A percentile compares a stretch with the other conserved stretches of the same genome.
phyloP scores from a whole-genome alignment of 192 early-diverging fungal species.

The Geranomyces michiganensis region DNA sequence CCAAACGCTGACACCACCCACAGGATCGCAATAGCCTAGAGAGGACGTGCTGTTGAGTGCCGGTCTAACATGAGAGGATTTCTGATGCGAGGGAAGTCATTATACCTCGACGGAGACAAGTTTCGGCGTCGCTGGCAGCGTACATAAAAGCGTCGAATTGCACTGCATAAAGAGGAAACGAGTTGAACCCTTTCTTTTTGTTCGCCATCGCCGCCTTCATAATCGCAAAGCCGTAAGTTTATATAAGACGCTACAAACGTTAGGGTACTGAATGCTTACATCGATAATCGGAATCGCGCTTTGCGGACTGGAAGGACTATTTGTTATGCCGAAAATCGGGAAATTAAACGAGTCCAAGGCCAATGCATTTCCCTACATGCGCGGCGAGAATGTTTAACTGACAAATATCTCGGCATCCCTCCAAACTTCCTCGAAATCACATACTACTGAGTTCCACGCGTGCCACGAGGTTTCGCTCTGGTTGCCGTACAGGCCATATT shows the following conservation, averaged over 20 bases:
- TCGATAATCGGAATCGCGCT: neutral
- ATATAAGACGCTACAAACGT: neutral
- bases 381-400: too few relatives aligned
- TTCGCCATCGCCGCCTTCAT: constrained; percentile 55
- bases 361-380: constrained; percentile 60
- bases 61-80: too few relatives aligned
- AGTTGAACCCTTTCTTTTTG: constrained; percentile 43
- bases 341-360: constrained; percentile 59
- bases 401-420: too few relatives aligned
- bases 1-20: constrained; percentile 72
- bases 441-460: constrained; percentile 71
- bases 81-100: too few relatives aligned
- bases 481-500: constrained; percentile 70
- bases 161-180: constrained; percentile 69
- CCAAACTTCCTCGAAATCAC: too few relatives aligned
- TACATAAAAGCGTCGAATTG: constrained; percentile 76
- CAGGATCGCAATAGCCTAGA: constrained; percentile 65
- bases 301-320: constrained; percentile 7
- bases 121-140: constrained; percentile 63
- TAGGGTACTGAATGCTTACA: too few relatives aligned
- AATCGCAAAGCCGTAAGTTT: too few relatives aligned
- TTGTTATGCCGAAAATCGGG: constrained; percentile 64
- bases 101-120: constrained; percentile 72
- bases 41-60: neutral
- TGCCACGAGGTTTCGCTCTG: constrained; percentile 45